phyloP scores from a whole-genome alignment of 2,329 filamentous ascomycete genomes.

The Hortaea werneckii region DNA sequence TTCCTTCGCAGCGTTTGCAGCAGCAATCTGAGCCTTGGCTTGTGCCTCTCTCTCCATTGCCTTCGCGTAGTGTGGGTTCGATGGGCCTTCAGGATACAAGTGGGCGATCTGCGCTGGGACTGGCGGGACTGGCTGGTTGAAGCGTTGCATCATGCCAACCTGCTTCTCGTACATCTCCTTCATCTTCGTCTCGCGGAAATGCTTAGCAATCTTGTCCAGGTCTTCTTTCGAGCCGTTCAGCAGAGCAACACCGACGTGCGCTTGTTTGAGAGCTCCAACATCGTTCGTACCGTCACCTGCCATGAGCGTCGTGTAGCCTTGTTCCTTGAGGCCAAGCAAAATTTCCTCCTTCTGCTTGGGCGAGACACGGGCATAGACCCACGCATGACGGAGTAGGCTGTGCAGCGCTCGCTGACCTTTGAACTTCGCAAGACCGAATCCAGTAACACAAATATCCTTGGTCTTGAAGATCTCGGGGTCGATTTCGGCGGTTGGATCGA shows the following conservation, averaged over 20 bases:
- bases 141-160: slow-evolving; percentile 77
- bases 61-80: slow-evolving; percentile 88
- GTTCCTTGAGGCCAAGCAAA: slow-evolving; percentile 87
- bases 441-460: slow-evolving; percentile 92
- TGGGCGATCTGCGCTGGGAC: slow-evolving; percentile 89
- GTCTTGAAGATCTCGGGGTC: slow-evolving; percentile 68
- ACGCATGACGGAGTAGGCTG: slow-evolving; percentile 74
- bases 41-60: slow-evolving; percentile 78
- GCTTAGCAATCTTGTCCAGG: slow-evolving; percentile 81
- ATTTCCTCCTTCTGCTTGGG: slow-evolving; percentile 99
- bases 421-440: slow-evolving; percentile 85
- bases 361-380: slow-evolving; percentile 97
- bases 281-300: slow-evolving; percentile 98
- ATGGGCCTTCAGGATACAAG: slow-evolving; percentile 80
- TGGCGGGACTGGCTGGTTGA: slow-evolving; percentile 88
- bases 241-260: slow-evolving; percentile 90
- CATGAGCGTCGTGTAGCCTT: slow-evolving; percentile 97
- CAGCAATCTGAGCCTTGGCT: slow-evolving; percentile 55
- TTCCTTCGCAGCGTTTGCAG: slow-evolving; percentile 22
- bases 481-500: slow-evolving; percentile 71
- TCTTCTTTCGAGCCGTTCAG: slow-evolving; percentile 92
- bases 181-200: slow-evolving; percentile 91
- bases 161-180: slow-evolving; percentile 99
- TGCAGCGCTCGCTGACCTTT: slow-evolving; percentile 67
- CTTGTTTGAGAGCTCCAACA: slow-evolving; percentile 94